Base-by-base conservation (phyloP, 192 early-diverging fungal species). In the Mortierella claussenii region DNA sequence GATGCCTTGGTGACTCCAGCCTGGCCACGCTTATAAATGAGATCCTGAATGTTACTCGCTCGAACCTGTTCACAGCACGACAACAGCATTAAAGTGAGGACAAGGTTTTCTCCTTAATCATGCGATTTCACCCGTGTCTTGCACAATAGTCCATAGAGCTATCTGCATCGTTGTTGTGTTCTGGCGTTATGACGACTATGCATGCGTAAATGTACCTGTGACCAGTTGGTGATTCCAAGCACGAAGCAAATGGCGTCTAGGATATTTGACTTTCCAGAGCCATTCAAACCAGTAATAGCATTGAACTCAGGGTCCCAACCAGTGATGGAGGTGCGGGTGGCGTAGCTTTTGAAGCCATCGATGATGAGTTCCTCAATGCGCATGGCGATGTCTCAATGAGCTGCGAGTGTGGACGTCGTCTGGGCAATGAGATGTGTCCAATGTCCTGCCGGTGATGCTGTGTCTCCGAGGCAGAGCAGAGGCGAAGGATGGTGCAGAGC, bases 261-360 rank as follows among this genome's bases (percentile, higher is more conserved):
- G 66, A 99, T 94, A 82, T 99, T 99, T 23, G 96, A 98, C 68
- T 99, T 99, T 34, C 97, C 97, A 2, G 94, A 95, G 12, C 97
- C 97, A 79, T 99, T 99, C 21, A 99, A 84, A 18, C 97, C 97
- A 9, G 97, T 99, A 68, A 99, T 97, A 30, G 97, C 96, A 68
- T 97, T 99, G 80, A 99, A 99, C 65, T 94, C 87, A 2, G 92
- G 89, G 83, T 99, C 98, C 97, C 97, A 99, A n/a, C 94, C 94
- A 27, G 94, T 89, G 63, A 99, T 98, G 58, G 95, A 92, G 7
- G 96, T 97, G 32, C 97, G 89, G 26, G 92, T 89, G 2, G 95
- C 96, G 80, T 99, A 99, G 1, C 96, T 97, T 76, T 99, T 99
- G 88, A 99, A 99, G 26, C 98, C 98, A 55, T 99, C 98, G 56